Evolutionary conservation across 1,139 yeast species (phyloP), one percentile per base, ranked within the genome.

Genomic region (Suhomyces choctaworum): DNA sequence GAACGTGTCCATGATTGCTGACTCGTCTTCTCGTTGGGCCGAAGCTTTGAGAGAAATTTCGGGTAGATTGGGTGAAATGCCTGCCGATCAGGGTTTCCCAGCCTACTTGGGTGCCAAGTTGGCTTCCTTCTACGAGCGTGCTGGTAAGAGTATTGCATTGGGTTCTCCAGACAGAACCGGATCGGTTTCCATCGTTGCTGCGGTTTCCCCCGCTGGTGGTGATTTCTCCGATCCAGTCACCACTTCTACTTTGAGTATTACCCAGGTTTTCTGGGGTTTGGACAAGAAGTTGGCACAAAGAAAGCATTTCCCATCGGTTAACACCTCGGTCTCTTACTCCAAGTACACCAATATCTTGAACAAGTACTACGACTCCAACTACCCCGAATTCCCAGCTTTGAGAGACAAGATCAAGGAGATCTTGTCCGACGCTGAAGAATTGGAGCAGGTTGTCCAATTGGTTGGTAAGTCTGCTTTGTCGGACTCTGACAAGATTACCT

Each of bases 81-180:
- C 99, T 62, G 99, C 99, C 45, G 99, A 92, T 72, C 98, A 94
- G 75, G 99, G 99, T 77, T 92, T 90, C 94, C 99, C 99, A 46
- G 99, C 99, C 40, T 92, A 94, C 64, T 78, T 92, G 64, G 98
- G 98, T 71, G 96, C 99, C 37, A 92, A 92, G 65, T 78, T 92
- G 58, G 97, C 99, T 39, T 92, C 97, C 39, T 92, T 92, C 79
- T 92, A 92, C 66, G 99, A 92, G 73, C 89, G 99, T 76, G 98
- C 99, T 30, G 99, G 99, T 72, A 89, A 86, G 64, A 95, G 96
- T 29, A 76, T 83, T 56, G 94, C 96, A 5, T 76, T 92, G 46
- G 99, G 99, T 60, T 87, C 95, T 46, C 98, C 99, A 46, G 85
- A 87, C 53, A 88, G 99, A 74, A 60, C 78, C 51, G 99, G 98